phyloP scores from a whole-genome alignment of 768 basidiomycete genomes.

The Pleurotus tuoliensis region DNA sequence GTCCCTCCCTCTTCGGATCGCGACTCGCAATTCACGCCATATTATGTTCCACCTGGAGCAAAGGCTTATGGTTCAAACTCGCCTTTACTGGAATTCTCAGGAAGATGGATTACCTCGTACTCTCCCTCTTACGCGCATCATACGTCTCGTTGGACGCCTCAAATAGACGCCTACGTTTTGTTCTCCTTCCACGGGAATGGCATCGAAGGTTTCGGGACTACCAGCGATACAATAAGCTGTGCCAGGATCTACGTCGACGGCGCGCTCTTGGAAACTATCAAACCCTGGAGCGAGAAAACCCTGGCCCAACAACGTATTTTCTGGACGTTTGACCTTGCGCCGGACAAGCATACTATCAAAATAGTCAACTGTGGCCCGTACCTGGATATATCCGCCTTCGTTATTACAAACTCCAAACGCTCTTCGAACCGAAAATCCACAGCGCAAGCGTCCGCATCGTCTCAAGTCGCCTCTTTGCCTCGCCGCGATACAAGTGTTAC shows the following conservation, averaged over 20 bases:
- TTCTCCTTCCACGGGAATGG: slow-evolving; percentile 72
- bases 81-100: slow-evolving; percentile 59
- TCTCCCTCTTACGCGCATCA: slow-evolving; percentile 48
- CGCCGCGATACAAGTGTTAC: not conserved
- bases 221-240: slow-evolving; percentile 49
- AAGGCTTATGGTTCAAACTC: slow-evolving; percentile 70
- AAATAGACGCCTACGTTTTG: slow-evolving; percentile 43
- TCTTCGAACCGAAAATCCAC: not conserved
- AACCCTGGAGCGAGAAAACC: slow-evolving; percentile 37
- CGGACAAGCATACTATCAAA: slow-evolving; percentile 56
- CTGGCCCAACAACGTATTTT: slow-evolving; percentile 61
- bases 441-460: not conserved
- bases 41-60: slow-evolving; percentile 70
- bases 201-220: slow-evolving; percentile 74
- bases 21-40: slow-evolving; percentile 53
- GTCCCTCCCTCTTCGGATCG: slow-evolving; percentile 44
- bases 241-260: slow-evolving; percentile 60
- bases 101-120: slow-evolving; percentile 53
- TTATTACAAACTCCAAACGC: slow-evolving; percentile 41
- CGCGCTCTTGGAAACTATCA: slow-evolving; percentile 36
- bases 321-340: slow-evolving; percentile 50
- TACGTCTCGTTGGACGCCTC: slow-evolving; percentile 46
- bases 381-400: slow-evolving; percentile 62
- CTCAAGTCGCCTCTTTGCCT: slow-evolving; percentile 9
- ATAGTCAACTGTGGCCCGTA: slow-evolving; percentile 52